Conservation (phyloP, 2,329 filamentous ascomycete species). For the Talaromyces sp. region DNA sequence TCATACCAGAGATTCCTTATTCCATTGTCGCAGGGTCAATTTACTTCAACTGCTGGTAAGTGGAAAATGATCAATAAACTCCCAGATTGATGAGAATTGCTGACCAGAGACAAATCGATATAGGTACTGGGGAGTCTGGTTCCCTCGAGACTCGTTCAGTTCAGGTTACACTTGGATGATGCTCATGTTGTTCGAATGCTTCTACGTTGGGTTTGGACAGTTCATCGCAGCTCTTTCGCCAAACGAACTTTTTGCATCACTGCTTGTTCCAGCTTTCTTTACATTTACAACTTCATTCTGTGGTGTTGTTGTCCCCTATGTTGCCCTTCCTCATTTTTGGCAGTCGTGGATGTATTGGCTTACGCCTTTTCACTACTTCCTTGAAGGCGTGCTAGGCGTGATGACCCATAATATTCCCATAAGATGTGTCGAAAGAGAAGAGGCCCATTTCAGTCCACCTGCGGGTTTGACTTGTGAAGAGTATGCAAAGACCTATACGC, state of each 20-base stretch:
- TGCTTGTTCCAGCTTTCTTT: conserved; percentile 71
- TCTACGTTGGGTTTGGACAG: conserved; percentile 67
- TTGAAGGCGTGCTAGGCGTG: conserved; percentile 64
- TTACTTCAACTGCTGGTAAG: conserved; percentile 67
- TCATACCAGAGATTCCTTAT: conserved; percentile 72
- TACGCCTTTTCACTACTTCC: conserved; percentile 68
- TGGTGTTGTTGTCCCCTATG: conserved; percentile 72
- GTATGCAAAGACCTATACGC: conserved; percentile 60
- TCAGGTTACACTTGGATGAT: conserved; percentile 66
- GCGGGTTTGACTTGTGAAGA: conserved; percentile 61
- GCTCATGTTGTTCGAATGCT: conserved; percentile 68
- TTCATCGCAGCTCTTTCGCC: conserved; percentile 68
- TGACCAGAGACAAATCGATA: not conserved
- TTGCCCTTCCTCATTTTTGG: conserved; percentile 68
- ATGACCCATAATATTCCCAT: conserved; percentile 60
- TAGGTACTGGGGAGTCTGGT: conserved; percentile 59
- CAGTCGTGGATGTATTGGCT: conserved; percentile 66
- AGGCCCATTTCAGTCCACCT: conserved; percentile 63
- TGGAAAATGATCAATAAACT: not conserved
- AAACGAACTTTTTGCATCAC: conserved; percentile 67
- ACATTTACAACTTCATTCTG: conserved; percentile 72
- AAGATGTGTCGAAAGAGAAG: conserved; percentile 58
- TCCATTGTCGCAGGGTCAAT: conserved; percentile 65
- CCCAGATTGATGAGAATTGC: not conserved
- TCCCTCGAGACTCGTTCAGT: conserved; percentile 58